Conservation (phyloP, 1,139 yeast genomes). For the Saccharomyces hybrid region DNA sequence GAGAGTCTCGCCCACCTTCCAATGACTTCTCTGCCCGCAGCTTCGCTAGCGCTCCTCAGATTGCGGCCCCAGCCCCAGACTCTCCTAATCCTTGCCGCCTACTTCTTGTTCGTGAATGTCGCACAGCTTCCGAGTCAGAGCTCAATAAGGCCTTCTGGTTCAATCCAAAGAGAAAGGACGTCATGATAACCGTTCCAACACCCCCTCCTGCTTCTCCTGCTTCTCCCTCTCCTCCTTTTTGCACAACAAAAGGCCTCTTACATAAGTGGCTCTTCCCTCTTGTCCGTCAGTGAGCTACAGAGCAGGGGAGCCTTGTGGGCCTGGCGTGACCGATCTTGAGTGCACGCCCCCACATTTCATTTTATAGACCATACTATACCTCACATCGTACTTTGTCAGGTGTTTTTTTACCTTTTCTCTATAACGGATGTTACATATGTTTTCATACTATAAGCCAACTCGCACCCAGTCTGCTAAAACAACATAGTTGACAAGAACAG, state of each 20-base stretch:
- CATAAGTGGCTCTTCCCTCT: not conserved
- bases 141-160: not conserved
- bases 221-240: not conserved
- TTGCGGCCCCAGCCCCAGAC: not conserved
- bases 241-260: not conserved
- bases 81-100: not conserved
- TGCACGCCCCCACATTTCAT: not conserved
- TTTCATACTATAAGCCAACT: no score
- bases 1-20: not conserved
- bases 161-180: not conserved
- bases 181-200: not conserved
- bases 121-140: not conserved
- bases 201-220: not conserved
- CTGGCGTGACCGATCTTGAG: not conserved
- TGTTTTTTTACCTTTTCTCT: no score
- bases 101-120: not conserved
- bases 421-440: no score
- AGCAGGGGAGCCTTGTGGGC: not conserved
- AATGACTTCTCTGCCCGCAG: not conserved
- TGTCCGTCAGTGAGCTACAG: not conserved
- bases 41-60: not conserved
- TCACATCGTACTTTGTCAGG: not conserved
- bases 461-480: not conserved
- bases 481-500: no score
- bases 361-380: not conserved